Percentiles rank a stretch among this genome's conserved stretches.
phyloP scores from a whole-genome alignment of 2,329 filamentous ascomycete genomes.

The Alternaria sp. region DNA sequence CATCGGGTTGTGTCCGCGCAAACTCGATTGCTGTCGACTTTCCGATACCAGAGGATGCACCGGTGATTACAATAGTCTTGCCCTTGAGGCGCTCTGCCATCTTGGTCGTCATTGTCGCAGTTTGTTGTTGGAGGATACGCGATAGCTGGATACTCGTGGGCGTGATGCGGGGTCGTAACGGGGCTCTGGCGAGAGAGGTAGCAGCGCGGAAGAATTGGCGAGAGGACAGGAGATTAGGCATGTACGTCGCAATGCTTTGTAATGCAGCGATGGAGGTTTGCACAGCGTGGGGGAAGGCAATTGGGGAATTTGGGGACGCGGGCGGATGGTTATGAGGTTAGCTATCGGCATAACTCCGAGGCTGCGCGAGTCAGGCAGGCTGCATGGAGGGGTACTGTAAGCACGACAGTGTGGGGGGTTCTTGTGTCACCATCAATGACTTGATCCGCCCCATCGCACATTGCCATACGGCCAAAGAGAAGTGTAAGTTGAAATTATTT shows the following conservation, averaged over 20 bases:
- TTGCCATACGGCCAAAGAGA: neutral
- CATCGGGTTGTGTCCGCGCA: conserved; percentile 80
- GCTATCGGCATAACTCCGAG: conserved; percentile 20
- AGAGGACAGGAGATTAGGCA: conserved; percentile 28
- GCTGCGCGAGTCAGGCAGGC: conserved; percentile 28
- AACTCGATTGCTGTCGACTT: conserved; percentile 87
- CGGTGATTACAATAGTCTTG: conserved; percentile 93
- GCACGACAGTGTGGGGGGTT: conserved; percentile 21
- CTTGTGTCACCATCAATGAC: conserved; percentile 13
- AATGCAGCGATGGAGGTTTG: conserved; percentile 10
- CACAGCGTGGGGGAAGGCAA: conserved; percentile 2
- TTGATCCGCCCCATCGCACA: conserved; percentile 8
- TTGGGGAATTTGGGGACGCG: conserved; percentile 7
- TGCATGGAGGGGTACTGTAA: conserved; percentile 16
- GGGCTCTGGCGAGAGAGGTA: conserved; percentile 20
- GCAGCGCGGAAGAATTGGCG: conserved; percentile 28
- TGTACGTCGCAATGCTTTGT: conserved; percentile 24
- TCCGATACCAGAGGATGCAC: conserved; percentile 93
- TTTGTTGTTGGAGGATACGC: conserved; percentile 22
- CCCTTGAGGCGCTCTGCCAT: conserved; percentile 85
- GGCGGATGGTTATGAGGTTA: conserved; percentile 9
- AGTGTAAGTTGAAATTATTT: conserved; percentile 5
- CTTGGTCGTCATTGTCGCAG: conserved; percentile 71
- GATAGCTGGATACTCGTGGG: conserved; percentile 17
- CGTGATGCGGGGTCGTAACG: conserved; percentile 20